A percentile compares a stretch with the other conserved stretches of the same genome.
phyloP scores from a whole-genome alignment of 441 rosid genomes.

The Dalechampia spathulata region DNA sequence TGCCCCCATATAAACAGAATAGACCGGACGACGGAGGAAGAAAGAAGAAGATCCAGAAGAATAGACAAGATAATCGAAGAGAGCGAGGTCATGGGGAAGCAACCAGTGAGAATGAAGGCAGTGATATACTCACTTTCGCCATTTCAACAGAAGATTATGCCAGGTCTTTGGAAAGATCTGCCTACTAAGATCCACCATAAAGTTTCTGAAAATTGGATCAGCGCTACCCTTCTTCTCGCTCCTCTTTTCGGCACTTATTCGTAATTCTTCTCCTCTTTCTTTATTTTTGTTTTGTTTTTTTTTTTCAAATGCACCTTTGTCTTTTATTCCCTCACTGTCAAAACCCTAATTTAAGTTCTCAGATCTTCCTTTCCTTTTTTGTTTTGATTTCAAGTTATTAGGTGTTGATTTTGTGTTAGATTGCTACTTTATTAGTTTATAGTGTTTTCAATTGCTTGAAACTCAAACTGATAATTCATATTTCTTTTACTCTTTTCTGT shows the following conservation, averaged over 20 bases:
- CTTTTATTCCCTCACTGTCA: too few species aligned
- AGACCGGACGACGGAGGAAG: too few species aligned
- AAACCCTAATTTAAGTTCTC: background rate
- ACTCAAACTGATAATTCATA: too few species aligned
- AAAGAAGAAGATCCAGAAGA: too few species aligned
- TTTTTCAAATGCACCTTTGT: too few species aligned
- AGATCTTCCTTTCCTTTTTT: background rate
- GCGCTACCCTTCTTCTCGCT: conserved; percentile 59
- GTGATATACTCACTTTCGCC: conserved; percentile 92
- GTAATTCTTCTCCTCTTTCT: conserved; percentile 24
- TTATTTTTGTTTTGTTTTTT: background rate
- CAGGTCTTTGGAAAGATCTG: conserved; percentile 78
- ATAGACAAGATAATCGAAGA: too few species aligned
- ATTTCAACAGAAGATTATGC: conserved; percentile 87
- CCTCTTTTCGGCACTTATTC: conserved; percentile 67
- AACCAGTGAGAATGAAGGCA: conserved; percentile 85
- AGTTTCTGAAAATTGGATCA: conserved; percentile 91
- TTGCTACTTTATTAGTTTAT: too few species aligned
- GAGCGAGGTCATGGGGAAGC: conserved; percentile 59
- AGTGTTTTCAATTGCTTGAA: too few species aligned
- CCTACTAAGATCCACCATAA: conserved; percentile 81
- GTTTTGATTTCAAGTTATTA: too few species aligned
- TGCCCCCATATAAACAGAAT: too few species aligned
- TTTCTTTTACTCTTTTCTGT: too few species aligned
- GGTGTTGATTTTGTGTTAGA: too few species aligned